Base-by-base conservation (phyloP, 2,329 filamentous ascomycete species). In the Epichloe gansuensis region DNA sequence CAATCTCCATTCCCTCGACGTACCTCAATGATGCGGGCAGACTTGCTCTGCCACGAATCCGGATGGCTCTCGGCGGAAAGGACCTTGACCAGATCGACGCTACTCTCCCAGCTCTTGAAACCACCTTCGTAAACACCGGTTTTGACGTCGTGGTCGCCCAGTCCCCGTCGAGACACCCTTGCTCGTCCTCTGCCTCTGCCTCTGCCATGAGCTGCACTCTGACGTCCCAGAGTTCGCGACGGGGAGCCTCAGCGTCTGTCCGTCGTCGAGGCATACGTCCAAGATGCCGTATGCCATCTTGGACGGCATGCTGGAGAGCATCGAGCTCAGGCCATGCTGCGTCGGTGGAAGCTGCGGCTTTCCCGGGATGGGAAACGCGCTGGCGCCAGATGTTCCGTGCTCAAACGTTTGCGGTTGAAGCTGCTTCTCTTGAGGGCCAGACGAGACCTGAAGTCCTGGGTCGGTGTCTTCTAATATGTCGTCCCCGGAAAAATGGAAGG, bases 51-150 rank as follows among this genome's bases (percentile, higher is more conserved):
- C 54, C 67, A 56, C 47, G 61, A 58, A 3, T 65, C 55, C 17
- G 69, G 59, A 48, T 70, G 66, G 12, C 69, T 65, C 28, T 72
- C 72, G 3, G 65, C 61, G 0, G 74, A 74, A 34, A 84, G 66
- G n/a, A 85, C 80, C 63, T 82, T 86, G 49, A 88, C 85, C 17
- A 93, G 73, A 64, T 93, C 88, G 50, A 90, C 75, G 55, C 85
- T 88, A 69, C 87, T 91, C 70, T 93, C 88, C 88, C 88, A 93
- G 61, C 85, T 91, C 72, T 93, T 93, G 72, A 91, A 90, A 25
- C 88, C 88, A 53, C 88, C 88, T 69, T 93, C 88, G 68, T 93
- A 93, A 55, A 91, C 80, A 50, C 87, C 87, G 52, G 86, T 86
- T 66, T 82, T 85, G 58, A 93, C 83, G 67, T 93, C 88, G 57